Evolutionary conservation across 2,329 filamentous ascomycete species (phyloP).

Genomic region (Sclerotinia nivalis): DNA sequence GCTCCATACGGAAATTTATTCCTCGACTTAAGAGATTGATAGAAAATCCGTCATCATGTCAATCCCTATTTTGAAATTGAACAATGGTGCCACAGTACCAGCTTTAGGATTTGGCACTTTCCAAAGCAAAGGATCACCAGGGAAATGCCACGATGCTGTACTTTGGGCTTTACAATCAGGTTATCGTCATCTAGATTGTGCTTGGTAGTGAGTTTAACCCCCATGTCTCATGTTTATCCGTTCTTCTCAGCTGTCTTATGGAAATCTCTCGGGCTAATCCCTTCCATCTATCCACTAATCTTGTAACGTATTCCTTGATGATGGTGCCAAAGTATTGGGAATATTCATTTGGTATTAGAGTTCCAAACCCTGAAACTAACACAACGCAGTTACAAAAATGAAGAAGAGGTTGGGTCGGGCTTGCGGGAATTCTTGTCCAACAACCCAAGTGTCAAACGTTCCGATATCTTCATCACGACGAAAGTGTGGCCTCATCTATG

Average conservation of each 20-base stretch:
- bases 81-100: slow-evolving; percentile 43
- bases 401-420: slow-evolving; percentile 77
- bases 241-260: slow-evolving; percentile 7
- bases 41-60: slow-evolving; percentile 7
- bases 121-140: slow-evolving; percentile 36
- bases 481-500: slow-evolving; percentile 59
- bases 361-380: slow-evolving; percentile 9
- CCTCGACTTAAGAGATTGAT: neutral
- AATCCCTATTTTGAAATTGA: slow-evolving; percentile 34
- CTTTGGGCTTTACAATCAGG: slow-evolving; percentile 65
- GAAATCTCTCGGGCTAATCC: slow-evolving; percentile 39
- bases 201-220: slow-evolving; percentile 55
- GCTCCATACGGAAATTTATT: slow-evolving; percentile 7
- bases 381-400: slow-evolving; percentile 64
- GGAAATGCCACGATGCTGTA: slow-evolving; percentile 49
- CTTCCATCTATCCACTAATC: neutral
- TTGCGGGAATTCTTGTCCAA: slow-evolving; percentile 67
- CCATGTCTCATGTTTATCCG: slow-evolving; percentile 11
- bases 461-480: slow-evolving; percentile 38
- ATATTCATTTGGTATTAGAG: neutral
- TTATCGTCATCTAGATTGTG: slow-evolving; percentile 68
- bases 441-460: slow-evolving; percentile 58
- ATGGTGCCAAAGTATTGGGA: slow-evolving; percentile 3
- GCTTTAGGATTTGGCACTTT: slow-evolving; percentile 48
- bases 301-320: neutral